Evolutionary conservation across 148 eudicot species (phyloP).

Genomic region (Gaultheria prostrata): DNA sequence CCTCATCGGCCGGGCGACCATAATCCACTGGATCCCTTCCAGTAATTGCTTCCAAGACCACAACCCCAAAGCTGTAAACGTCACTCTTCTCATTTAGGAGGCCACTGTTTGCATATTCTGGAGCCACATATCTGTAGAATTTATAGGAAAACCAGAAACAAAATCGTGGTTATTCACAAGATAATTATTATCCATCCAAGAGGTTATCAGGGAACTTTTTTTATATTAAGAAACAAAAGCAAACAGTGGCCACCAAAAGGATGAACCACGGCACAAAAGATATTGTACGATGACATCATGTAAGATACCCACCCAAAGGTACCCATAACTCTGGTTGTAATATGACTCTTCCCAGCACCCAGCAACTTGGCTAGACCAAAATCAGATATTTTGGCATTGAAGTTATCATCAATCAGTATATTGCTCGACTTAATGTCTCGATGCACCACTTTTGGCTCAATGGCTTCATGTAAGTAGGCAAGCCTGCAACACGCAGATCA

Average conservation of each 20-base stretch:
- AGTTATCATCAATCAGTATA: constrained; percentile 76
- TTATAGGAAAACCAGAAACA: neutral
- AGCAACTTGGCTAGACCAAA: constrained; percentile 95
- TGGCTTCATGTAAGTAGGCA: constrained; percentile 92
- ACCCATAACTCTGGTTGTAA: constrained; percentile 95
- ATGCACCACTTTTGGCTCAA: constrained; percentile 96
- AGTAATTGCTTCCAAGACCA: constrained; percentile 81
- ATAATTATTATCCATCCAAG: constrained; percentile 1
- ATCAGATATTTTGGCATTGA: constrained; percentile 87
- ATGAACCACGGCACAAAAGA: neutral
- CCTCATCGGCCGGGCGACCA: constrained; percentile 78
- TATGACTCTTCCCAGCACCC: constrained; percentile 89
- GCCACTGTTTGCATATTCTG: constrained; percentile 97
- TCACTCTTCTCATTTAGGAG: constrained; percentile 87
- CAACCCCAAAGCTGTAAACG: constrained; percentile 85
- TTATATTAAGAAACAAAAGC: neutral
- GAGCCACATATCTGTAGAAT: constrained; percentile 75
- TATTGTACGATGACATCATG: neutral
- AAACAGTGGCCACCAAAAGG: neutral
- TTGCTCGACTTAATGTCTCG: constrained; percentile 96
- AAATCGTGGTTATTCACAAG: neutral
- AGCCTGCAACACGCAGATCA: constrained; percentile 51
- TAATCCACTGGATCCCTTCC: constrained; percentile 97
- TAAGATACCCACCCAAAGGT: constrained; percentile 73
- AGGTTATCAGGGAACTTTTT: neutral